Base-by-base conservation (phyloP, 805 yeast species). In the Candida oleophila region DNA sequence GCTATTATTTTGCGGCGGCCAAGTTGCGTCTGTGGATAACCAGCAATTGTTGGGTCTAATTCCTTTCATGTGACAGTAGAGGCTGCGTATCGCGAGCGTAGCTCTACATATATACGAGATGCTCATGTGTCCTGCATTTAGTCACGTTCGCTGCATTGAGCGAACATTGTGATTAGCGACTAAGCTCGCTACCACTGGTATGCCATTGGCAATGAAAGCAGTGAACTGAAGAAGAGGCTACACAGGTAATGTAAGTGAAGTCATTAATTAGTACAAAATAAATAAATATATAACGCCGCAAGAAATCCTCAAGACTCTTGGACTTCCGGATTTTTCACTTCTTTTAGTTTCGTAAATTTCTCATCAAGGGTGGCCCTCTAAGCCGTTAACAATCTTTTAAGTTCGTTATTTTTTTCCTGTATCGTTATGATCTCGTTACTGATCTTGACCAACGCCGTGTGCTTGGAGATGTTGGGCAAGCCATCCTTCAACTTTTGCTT, bases 401-500 rank as follows among this genome's bases (percentile, higher is more conserved):
- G 61, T 34, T 51, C 54, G 14, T 62, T 69, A 52, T 72, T 72
- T 52, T 64, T 61, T 40, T 44, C 30, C 49, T 65, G 61, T 28
- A 72, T 65, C 50, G 61, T 60, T 16, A 55, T 50, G 40, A 72
- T 71, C 53, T 72, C 77, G 36, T 60, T 54, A 49, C 71, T 64
- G 30, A 72, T 70, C 49, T 69, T 64, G 44, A 63, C 58, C 54
- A 72, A 66, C 2, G 77, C 76, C 46, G 68, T 64, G 55, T 69
- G 75, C 54, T 72, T 72, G 19, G 71, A 66, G 49, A 72, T 64
- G 53, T 72, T 72, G 18, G 77, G 77, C 53, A 72, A 66, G 8
- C 77, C 77, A 35, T 70, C 74, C 55, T 71, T 72, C 46, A 62
- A 69, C 42, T 70, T 57, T 47, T 68, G 69, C 40, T 67, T 66